Percentiles rank a stretch among this genome's conserved stretches.
Evolutionary conservation across 2,329 filamentous ascomycete genomes (phyloP).

Genomic region (Ascochyta fabae): DNA sequence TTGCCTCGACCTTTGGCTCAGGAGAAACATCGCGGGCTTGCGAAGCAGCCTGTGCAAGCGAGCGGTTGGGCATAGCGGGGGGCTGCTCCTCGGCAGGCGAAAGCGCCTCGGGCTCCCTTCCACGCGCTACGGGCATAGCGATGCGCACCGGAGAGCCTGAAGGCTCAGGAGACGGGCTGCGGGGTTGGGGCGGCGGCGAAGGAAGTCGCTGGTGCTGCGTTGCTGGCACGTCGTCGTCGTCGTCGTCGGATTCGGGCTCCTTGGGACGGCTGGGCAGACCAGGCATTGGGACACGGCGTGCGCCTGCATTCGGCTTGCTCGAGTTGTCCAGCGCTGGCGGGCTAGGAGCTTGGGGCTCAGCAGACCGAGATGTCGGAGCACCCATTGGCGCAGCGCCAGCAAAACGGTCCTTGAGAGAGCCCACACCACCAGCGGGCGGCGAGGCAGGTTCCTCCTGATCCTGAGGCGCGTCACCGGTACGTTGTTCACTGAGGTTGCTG

Average conservation of each 20-base stretch:
- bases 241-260: slow-evolving; percentile 51
- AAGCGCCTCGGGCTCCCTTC: slow-evolving; percentile 58
- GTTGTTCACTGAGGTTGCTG: slow-evolving; percentile 62
- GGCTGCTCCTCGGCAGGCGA: slow-evolving; percentile 57
- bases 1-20: slow-evolving; percentile 67
- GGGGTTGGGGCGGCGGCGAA: slow-evolving; percentile 49
- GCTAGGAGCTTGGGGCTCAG: slow-evolving; percentile 53
- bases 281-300: slow-evolving; percentile 75
- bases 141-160: slow-evolving; percentile 80
- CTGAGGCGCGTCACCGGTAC: slow-evolving; percentile 63
- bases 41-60: slow-evolving; percentile 68
- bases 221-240: slow-evolving; percentile 55
- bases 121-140: slow-evolving; percentile 81
- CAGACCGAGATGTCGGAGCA: slow-evolving; percentile 54
- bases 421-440: slow-evolving; percentile 67
- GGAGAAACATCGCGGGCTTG: slow-evolving; percentile 69
- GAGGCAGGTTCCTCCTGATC: slow-evolving; percentile 59
- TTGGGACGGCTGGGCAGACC: slow-evolving; percentile 70
- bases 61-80: slow-evolving; percentile 67
- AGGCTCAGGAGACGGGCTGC: slow-evolving; percentile 58
- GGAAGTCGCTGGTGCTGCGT: slow-evolving; percentile 59
- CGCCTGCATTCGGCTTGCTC: slow-evolving; percentile 69
- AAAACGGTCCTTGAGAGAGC: slow-evolving; percentile 82
- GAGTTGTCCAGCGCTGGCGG: slow-evolving; percentile 70
- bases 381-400: slow-evolving; percentile 70